Evolutionary conservation across 1,284 basidiomycete genomes (phyloP), one percentile per base, ranked within the genome.

Genomic region (Tylopilus sp.): DNA sequence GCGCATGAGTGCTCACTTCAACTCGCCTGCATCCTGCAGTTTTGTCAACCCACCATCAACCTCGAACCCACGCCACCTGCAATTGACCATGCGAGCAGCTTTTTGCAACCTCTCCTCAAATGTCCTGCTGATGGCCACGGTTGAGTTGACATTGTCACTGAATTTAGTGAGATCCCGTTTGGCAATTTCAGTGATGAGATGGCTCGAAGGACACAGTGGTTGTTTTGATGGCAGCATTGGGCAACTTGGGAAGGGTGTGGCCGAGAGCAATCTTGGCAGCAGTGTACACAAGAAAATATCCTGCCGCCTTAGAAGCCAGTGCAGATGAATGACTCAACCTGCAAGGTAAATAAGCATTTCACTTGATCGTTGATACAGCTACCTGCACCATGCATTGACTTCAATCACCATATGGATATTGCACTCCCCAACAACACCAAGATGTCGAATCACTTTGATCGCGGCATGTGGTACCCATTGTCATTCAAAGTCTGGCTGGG

Each of bases 381-480:
- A 48, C 61, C 80, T 89, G 77, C 83, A 86, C 87, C 95, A 93
- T 75, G 95, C 96, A 82, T 98, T 98, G 80, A 98, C 96, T 82
- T 98, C 94, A 78, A 99, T 99, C 74, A 99, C 96, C 98, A 81
- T 99, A 99, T 99, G 98, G 71, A 99, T 98, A 82, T 98, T 97
- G 80, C 96, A 98, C 86, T 99, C 98, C 71, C 98, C 98, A 59
- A 99, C 90, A 73, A 99, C 97, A 72, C 98, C 98, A 68, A 99
- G 91, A 83, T 99, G 97, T 71, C 98, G 91, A 70, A 98, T 96
- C 70, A 96, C 94, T 83, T 99, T 98, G 84, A 99, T 91, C 42
- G 98, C 98, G 66, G 98, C 98, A 99, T 99, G 84, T 99, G 96
- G 83, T 99, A 99, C 80, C 98, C 95, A 79, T 95, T 93, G 77